Evolutionary conservation across 352 stramenopile species (phyloP), one percentile per base, ranked within the genome.

Genomic region (Phytopythium sindhum): DNA sequence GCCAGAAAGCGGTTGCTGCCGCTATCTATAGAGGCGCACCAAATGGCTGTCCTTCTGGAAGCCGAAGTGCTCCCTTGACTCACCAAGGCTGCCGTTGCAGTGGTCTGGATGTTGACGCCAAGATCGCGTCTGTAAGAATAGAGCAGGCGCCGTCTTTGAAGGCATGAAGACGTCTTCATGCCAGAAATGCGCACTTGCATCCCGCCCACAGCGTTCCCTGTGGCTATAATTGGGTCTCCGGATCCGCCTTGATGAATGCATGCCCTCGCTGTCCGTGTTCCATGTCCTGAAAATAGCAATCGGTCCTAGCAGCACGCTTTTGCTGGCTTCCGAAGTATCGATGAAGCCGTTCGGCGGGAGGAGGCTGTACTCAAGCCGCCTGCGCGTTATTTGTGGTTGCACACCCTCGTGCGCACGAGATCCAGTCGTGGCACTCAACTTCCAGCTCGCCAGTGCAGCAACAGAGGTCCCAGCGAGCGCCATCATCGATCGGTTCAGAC

Each of bases 321-420:
- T 26, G 6, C 2, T 50, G 42, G 42, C 21, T 7, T 3, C 8
- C 42, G 2, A 28, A 14, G n/a, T 5, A 14, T 50, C 8, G 19
- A 5, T 3, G 21, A 7, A 15, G 39, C 39, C 33, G 33, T 28
- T 17, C 28, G 6, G 28, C 15, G 12, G 11, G 6, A n/a, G 21
- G 24, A 21, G 56, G 12, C 39, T 6, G 41, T 14, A 26, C 39
- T 37, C 56, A n/a, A 51, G 15, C 12, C 28, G 37, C 37, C 4
- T 5, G 37, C 17, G 23, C 21, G 56, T 9, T 61, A 61, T 61
- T 61, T 29, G 39, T n/a, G 28, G 28, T 61, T 53, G 56, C 5
- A 17, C 35, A 19, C 10, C 33, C 28, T 61, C 24, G 39, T 7
- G 56, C 56, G 23, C 56, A 61, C 54, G 3, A 37, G 54, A 4